phyloP scores from a whole-genome alignment of 495 filamentous ascomycete species.

The Annulohypoxylon nitens region DNA sequence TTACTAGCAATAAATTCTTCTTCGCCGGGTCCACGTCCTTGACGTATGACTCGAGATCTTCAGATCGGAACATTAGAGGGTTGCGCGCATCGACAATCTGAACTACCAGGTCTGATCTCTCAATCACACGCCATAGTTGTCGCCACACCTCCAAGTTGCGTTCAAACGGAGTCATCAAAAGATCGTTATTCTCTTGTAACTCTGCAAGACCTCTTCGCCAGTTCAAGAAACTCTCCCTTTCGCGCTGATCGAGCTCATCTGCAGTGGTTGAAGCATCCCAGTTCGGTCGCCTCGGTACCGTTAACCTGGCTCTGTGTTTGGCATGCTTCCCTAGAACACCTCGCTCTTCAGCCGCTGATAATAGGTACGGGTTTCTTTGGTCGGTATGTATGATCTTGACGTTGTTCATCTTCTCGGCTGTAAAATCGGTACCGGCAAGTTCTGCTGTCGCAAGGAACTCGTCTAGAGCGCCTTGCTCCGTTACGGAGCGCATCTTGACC shows the following conservation, averaged over 20 bases:
- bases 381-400: slow-evolving; percentile 97
- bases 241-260: slow-evolving; percentile 80
- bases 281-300: slow-evolving; percentile 87
- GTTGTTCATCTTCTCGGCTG: slow-evolving; percentile 98
- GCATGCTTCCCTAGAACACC: slow-evolving; percentile 82
- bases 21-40: slow-evolving; percentile 91
- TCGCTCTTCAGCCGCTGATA: slow-evolving; percentile 88
- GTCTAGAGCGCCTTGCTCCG: slow-evolving; percentile 95
- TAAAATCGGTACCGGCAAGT: slow-evolving; percentile 97
- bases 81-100: slow-evolving; percentile 99
- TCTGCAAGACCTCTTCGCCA: slow-evolving; percentile 95
- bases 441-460: slow-evolving; percentile 82
- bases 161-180: slow-evolving; percentile 99
- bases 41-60: slow-evolving; percentile 94
- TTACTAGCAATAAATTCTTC: slow-evolving; percentile 92
- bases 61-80: slow-evolving; percentile 91
- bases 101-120: slow-evolving; percentile 93
- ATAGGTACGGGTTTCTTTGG: slow-evolving; percentile 94
- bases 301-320: slow-evolving; percentile 79
- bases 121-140: slow-evolving; percentile 98
- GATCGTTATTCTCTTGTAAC: slow-evolving; percentile 89
- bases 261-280: slow-evolving; percentile 91
- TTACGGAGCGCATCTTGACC: slow-evolving; percentile 98
- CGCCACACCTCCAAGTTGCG: slow-evolving; percentile 98
- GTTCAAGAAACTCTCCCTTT: slow-evolving; percentile 83